Evolutionary conservation across 306 rosid species (phyloP).

Genomic region (Lathyrus aphaca): DNA sequence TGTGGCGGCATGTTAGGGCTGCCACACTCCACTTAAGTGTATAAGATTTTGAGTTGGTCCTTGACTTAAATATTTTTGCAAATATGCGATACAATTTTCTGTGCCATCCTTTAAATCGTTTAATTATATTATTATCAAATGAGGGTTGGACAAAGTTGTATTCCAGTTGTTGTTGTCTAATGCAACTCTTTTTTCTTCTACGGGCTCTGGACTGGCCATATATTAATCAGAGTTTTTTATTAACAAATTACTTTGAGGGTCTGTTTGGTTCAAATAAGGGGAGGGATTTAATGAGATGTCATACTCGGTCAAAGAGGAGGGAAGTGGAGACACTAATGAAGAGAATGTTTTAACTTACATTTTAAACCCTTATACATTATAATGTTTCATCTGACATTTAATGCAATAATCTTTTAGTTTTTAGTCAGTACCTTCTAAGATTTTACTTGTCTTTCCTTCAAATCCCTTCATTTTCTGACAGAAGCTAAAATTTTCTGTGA

Average conservation of each 20-base stretch:
- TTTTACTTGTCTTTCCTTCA: neutral
- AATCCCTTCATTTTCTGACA: neutral
- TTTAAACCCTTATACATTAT: neutral
- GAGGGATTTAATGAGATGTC: neutral
- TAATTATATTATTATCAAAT: conserved; percentile 9
- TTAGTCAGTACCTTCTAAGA: neutral
- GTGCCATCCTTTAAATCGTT: conserved; percentile 22
- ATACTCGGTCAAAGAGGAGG: neutral
- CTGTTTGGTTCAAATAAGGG: neutral
- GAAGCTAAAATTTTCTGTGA: neutral
- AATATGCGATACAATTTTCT: neutral
- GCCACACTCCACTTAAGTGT: conserved; percentile 1
- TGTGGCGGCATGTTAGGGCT: neutral
- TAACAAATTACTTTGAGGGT: conserved; percentile 9
- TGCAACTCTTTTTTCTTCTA: neutral
- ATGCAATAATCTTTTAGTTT: neutral
- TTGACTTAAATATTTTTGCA: conserved; percentile 32
- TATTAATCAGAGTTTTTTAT: conserved; percentile 11
- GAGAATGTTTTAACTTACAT: neutral
- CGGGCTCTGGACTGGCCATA: neutral
- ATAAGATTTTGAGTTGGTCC: conserved; percentile 16
- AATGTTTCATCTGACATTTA: neutral
- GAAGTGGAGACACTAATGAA: neutral
- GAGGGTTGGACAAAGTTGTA: conserved; percentile 2
- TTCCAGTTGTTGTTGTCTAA: neutral